phyloP scores from a whole-genome alignment of 1,284 basidiomycete genomes.

The Melampsora americana region DNA sequence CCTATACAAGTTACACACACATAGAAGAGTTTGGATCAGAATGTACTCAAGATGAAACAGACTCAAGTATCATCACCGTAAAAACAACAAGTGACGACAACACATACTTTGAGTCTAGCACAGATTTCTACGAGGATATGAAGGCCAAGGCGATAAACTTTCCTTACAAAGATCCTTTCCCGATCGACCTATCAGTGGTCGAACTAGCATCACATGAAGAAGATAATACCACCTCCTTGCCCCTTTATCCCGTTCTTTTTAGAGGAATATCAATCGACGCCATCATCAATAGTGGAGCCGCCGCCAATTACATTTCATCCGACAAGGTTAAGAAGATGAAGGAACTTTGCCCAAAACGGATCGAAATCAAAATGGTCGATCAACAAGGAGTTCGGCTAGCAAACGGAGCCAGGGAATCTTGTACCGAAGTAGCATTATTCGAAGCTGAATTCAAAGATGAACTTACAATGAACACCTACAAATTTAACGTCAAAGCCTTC shows the following conservation, averaged over 20 bases:
- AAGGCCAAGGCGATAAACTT: too few species aligned
- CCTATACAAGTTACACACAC: too few species aligned
- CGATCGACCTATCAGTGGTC: too few species aligned
- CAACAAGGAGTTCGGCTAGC: not conserved
- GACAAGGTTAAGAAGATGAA: not conserved
- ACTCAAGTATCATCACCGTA: too few species aligned
- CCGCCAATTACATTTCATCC: not conserved
- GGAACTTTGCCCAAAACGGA: not conserved
- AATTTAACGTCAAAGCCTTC: not conserved
- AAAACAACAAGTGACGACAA: too few species aligned
- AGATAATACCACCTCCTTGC: too few species aligned
- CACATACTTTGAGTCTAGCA: too few species aligned
- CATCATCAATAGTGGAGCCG: constrained; percentile 5
- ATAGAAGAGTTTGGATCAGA: too few species aligned
- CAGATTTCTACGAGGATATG: too few species aligned
- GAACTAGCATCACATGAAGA: too few species aligned
- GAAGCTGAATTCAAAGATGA: not conserved
- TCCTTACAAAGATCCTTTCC: too few species aligned
- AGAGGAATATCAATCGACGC: not conserved
- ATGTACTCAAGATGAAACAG: too few species aligned
- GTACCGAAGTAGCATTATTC: not conserved
- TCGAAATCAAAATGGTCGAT: not conserved
- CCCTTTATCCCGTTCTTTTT: not conserved
- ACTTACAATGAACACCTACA: not conserved
- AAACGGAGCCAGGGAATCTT: not conserved